Evolutionary conservation across 371 early-diverging fungal genomes (phyloP), one percentile per base, ranked within the genome.

Genomic region (Rhizopus microsporus): DNA sequence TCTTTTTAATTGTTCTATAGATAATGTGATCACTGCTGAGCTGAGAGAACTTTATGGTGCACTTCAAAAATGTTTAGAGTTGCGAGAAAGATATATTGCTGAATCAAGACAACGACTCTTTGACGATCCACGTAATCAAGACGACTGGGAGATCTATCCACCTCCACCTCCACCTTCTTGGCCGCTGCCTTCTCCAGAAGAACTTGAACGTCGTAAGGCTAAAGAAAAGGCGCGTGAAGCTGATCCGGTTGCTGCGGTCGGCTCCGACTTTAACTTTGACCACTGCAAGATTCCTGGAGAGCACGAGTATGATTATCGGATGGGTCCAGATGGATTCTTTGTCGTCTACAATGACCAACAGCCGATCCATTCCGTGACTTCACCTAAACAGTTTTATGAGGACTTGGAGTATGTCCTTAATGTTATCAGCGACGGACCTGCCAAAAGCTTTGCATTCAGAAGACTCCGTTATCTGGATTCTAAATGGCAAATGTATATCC

Each of bases 381-480:
- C 79, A 30, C 83, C 90, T 48, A 88, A 85, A 62, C 94, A 98
- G 50, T 98, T 93, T 71, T 98, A 85, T 69, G 68, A 75, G 58
- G 98, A 99, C 54, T 73, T 93, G 43, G 95, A 98, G 40, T 93
- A 72, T 63, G 82, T 99, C 43, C 73, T 93, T n/a, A 79, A 77
- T 16, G 75, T 88, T 1, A 91, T 96, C 34, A 77, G 76, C 47
- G 95, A 99, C 68, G 98, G 99, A 0, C 99, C 99, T 2, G 84
- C 93, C 50, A 99, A 98, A 73, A 89, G 90, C 46, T 96, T 95
- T 80, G 95, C 97, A 0, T 99, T 88, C 69, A 84, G 95, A 44
- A 81, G 99, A 39, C 75, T 99, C 46, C 86, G 94, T 35, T 96
- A 96, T 72, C 77, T 99, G 37, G 98, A 99, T 68, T 85, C 87